Percentiles rank a stretch among this genome's conserved stretches.
Evolutionary conservation across 2,329 filamentous ascomycete species (phyloP).

Genomic region (Alternaria arborescens): DNA sequence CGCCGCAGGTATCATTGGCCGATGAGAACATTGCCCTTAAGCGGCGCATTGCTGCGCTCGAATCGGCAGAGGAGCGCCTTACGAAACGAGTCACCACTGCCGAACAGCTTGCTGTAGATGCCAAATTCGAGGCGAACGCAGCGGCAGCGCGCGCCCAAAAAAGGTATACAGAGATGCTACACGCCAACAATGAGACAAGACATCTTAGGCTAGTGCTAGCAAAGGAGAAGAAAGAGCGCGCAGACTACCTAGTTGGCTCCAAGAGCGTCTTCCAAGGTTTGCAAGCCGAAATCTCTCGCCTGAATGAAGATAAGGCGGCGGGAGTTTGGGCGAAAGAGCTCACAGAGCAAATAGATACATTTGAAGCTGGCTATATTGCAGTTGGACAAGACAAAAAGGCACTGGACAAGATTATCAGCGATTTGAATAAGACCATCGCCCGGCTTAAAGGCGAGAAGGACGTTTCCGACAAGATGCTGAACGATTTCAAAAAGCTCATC

Average conservation of each 20-base stretch:
- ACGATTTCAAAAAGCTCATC: not conserved
- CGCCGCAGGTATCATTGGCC: not conserved
- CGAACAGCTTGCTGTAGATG: not conserved
- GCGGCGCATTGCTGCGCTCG: not conserved
- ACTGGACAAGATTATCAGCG: not conserved
- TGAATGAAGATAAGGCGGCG: not conserved
- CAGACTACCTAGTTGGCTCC: not conserved
- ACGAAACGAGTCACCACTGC: not conserved
- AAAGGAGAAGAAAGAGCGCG: not conserved
- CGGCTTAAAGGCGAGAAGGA: not conserved
- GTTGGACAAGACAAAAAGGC: not conserved
- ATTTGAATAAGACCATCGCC: not conserved
- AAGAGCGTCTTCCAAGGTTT: not conserved
- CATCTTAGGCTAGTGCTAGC: not conserved
- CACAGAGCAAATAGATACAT: not conserved
- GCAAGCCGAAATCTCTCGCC: not conserved
- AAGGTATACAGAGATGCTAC: constrained; percentile 14
- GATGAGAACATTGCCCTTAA: constrained; percentile 2
- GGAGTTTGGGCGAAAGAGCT: not conserved
- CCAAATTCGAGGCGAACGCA: not conserved
- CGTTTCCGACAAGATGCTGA: not conserved
- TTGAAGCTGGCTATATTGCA: not conserved
- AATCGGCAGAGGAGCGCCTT: not conserved
- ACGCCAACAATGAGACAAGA: constrained; percentile 12
- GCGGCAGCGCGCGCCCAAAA: constrained; percentile 11